Base-by-base conservation (phyloP, 768 basidiomycete species). In the Amanita jacksonii region DNA sequence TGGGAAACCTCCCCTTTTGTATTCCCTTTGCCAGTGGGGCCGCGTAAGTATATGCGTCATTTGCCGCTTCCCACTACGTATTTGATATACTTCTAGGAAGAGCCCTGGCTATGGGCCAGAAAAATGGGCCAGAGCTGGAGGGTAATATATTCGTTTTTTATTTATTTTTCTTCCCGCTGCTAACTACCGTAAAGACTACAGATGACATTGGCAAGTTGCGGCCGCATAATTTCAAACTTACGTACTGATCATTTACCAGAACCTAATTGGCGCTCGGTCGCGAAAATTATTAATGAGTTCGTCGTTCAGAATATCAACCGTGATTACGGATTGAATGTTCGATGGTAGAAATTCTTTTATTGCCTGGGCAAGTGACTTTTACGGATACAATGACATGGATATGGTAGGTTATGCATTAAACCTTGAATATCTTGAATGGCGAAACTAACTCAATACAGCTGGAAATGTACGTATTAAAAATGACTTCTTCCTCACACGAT, bases 1-100 rank as follows among this genome's bases (percentile, higher is more conserved):
- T 4, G 72, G 73, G 1, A 76, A 70, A 40, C 65, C 73, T 0
- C 76, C 81, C 2, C 54, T 83, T 20, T 56, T 79, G 30, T 67
- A 77, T 48, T 81, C 79, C 13, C 54, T 83, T 13, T 83, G 81
- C 55, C 69, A 81, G 52, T 83, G 81, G 81, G 81, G 81, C 36
- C 62, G 70, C 53, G 81, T 82, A 56, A 53, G 68, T 54, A 23
- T 48, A 37, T 20, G 30, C 8, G 38, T 36, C 18, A 19, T 43
- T 41, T 23, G 35, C 45, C 40, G 13, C 15, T 20, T 20, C 40
- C 18, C 8, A 31, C 37, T 16, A 19, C n/a, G 4, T 22, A 43
- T 8, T 13, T 9, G 2, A 36, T 24, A 42, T n/a, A 27, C 18
- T n/a, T 38, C 22, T 49, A 79, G 75, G 64, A 72, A 53, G 72